A percentile compares a stretch with the other conserved stretches of the same genome.
Conservation (phyloP, 441 rosid genomes). For the Adansonia madagascariensis region DNA sequence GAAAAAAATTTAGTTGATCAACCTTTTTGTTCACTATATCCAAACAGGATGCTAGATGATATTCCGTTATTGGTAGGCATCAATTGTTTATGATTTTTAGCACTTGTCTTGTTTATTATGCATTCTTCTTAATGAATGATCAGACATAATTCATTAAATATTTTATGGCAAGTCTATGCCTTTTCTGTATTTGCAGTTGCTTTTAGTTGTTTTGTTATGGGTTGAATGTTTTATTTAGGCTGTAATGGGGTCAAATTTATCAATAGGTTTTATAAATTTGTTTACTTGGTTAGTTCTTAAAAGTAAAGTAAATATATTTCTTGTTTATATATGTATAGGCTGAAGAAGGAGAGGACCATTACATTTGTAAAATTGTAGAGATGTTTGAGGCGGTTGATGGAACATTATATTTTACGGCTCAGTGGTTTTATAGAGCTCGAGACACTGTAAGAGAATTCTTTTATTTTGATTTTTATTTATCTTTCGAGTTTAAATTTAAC, state of each 20-base stretch:
- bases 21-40: background rate
- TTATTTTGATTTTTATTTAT: background rate
- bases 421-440: slow-evolving; percentile 68
- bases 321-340: slow-evolving; percentile 37
- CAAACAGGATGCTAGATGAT: background rate
- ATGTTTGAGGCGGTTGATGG: slow-evolving; percentile 60
- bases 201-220: background rate
- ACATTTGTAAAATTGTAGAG: slow-evolving; percentile 60
- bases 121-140: background rate
- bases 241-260: background rate
- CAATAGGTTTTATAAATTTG: background rate
- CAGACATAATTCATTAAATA: background rate
- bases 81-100: background rate
- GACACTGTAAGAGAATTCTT: slow-evolving; percentile 58
- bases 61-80: background rate
- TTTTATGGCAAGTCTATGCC: background rate
- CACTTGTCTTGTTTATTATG: background rate
- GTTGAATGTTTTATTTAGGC: background rate
- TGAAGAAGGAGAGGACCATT: slow-evolving; percentile 45
- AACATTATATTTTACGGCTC: slow-evolving; percentile 50
- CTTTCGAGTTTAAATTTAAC: background rate
- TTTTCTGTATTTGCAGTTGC: background rate
- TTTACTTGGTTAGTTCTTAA: background rate
- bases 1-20: background rate
- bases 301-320: background rate